Evolutionary conservation across 1,139 yeast species (phyloP).

Genomic region (Scheffersomyces segobiensis): DNA sequence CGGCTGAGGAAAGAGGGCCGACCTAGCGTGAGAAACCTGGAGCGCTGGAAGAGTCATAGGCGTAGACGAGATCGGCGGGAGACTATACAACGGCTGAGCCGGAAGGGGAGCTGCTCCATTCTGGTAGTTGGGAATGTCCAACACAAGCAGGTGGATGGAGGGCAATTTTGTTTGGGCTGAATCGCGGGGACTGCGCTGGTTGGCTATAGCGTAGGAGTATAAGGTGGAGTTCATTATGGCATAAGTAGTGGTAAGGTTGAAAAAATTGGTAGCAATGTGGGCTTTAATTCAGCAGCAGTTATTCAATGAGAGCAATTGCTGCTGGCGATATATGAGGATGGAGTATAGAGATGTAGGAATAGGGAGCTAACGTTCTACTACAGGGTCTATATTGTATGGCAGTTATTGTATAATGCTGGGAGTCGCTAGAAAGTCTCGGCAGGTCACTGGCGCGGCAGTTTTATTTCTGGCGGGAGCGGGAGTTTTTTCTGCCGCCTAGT

Average conservation of each 20-base stretch:
- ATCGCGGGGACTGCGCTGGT: conserved; percentile 1
- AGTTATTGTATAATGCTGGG: neutral
- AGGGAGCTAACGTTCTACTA: neutral
- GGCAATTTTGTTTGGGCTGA: conserved; percentile 19
- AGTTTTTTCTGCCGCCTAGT: neutral
- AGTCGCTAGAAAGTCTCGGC: neutral
- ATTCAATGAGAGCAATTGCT: neutral
- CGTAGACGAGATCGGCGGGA: neutral
- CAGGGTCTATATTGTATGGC: neutral
- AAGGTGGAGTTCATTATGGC: conserved; percentile 1
- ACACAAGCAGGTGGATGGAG: conserved; percentile 29
- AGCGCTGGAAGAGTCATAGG: neutral
- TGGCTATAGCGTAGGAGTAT: conserved; percentile 1
- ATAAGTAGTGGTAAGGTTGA: neutral
- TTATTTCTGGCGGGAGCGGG: neutral
- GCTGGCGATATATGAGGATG: neutral
- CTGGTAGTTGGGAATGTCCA: conserved; percentile 22
- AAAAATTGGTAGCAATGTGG: neutral
- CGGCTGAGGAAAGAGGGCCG: conserved; percentile 1
- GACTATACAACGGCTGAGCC: neutral
- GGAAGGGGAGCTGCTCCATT: conserved; percentile 6
- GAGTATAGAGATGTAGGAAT: neutral
- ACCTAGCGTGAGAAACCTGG: neutral
- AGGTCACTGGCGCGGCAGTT: neutral
- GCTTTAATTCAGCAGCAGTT: neutral